phyloP scores from a whole-genome alignment of 2,329 filamentous ascomycete genomes.

The Nemania abortiva region DNA sequence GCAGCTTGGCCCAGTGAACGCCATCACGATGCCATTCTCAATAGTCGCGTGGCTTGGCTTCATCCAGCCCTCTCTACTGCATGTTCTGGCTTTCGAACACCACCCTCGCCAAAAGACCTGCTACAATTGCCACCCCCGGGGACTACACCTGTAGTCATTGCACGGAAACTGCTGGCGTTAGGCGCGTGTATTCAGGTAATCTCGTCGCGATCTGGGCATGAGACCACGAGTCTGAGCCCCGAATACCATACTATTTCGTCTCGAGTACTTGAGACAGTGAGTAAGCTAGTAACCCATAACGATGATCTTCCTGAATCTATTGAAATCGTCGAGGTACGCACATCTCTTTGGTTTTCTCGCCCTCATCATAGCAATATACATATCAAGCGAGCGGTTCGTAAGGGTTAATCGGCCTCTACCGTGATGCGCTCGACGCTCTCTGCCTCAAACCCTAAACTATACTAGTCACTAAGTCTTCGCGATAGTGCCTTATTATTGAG shows the following conservation, averaged over 20 bases:
- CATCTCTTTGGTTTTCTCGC: not conserved
- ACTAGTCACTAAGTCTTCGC: constrained; percentile 46
- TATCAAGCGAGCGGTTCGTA: not conserved
- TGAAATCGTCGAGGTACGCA: constrained; percentile 58
- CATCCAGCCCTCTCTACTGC: constrained; percentile 32
- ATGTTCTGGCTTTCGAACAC: constrained; percentile 31
- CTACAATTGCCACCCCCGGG: constrained; percentile 29
- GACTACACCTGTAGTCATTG: constrained; percentile 28
- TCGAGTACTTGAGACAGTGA: constrained; percentile 47
- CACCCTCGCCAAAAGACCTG: constrained; percentile 28
- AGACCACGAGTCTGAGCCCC: not conserved
- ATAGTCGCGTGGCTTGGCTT: constrained; percentile 24
- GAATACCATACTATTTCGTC: constrained; percentile 27
- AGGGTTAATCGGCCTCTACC: not conserved
- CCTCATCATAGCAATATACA: not conserved
- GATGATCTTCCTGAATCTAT: constrained; percentile 60
- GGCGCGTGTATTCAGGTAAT: constrained; percentile 35
- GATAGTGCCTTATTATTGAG: constrained; percentile 58
- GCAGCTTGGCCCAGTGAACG: constrained; percentile 31
- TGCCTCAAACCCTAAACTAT: not conserved
- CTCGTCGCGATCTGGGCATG: constrained; percentile 17
- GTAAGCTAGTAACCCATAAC: constrained; percentile 57
- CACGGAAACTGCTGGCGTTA: constrained; percentile 30
- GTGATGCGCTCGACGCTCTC: not conserved
- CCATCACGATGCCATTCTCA: constrained; percentile 33